Conservation (phyloP, 768 basidiomycete species). For the Dictyophora rubrovolvata region DNA sequence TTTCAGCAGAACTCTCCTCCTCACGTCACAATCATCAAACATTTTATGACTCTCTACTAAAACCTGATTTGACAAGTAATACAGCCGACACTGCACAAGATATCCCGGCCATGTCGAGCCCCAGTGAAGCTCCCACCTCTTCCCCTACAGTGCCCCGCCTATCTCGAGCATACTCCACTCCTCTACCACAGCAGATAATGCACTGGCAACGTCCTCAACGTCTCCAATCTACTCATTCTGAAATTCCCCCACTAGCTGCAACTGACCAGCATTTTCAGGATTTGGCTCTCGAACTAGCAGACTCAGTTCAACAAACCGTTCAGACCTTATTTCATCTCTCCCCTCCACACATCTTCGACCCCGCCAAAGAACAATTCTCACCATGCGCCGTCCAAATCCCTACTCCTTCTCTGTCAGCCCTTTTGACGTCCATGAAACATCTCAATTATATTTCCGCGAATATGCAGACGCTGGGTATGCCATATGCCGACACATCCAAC, state of each 20-base stretch:
- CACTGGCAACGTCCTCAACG: slow-evolving; percentile 63
- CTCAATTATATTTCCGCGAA: slow-evolving; percentile 91
- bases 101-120: background rate
- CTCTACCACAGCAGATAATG: slow-evolving; percentile 68
- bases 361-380: slow-evolving; percentile 89
- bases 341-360: slow-evolving; percentile 81
- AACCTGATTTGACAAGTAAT: too few relatives aligned
- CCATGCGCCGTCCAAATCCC: slow-evolving; percentile 83
- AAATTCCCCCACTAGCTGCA: slow-evolving; percentile 18
- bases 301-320: slow-evolving; percentile 81
- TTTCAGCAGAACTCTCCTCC: too few relatives aligned
- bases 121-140: background rate
- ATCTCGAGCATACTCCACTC: slow-evolving; percentile 69
- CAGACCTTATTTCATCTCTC: slow-evolving; percentile 88
- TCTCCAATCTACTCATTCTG: slow-evolving; percentile 10
- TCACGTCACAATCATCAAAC: too few relatives aligned
- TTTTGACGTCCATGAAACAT: slow-evolving; percentile 88
- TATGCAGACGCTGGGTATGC: slow-evolving; percentile 41
- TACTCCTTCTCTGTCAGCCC: slow-evolving; percentile 75
- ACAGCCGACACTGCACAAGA: too few relatives aligned
- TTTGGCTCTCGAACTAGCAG: slow-evolving; percentile 80
- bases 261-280: slow-evolving; percentile 41
- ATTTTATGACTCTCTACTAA: too few relatives aligned
- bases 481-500: slow-evolving; percentile 9
- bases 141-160: slow-evolving; percentile 39